Evolutionary conservation across 257 asterid genomes (phyloP).

Genomic region (Petunia axillaris): DNA sequence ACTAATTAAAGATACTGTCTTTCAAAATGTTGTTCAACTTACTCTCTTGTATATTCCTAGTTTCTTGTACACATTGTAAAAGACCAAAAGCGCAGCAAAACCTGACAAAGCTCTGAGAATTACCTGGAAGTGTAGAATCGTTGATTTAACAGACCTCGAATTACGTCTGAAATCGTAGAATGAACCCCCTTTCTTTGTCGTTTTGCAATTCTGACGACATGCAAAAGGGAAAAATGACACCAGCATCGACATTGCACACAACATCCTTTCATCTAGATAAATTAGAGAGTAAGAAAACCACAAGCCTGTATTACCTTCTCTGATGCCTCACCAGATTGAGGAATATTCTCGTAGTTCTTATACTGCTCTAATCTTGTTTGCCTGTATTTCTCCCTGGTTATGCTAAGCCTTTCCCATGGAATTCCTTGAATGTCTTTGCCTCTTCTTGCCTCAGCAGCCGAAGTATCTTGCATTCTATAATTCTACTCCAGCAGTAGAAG

Average conservation of each 20-base stretch:
- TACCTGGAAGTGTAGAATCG: slow-evolving; percentile 86
- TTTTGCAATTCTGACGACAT: slow-evolving; percentile 63
- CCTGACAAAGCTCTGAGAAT: not conserved
- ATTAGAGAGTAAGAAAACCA: not conserved
- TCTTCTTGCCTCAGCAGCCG: slow-evolving; percentile 82
- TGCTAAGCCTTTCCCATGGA: slow-evolving; percentile 89
- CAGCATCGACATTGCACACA: not conserved
- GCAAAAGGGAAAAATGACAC: slow-evolving; percentile 10
- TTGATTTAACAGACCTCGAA: slow-evolving; percentile 79
- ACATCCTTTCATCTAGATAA: slow-evolving; percentile 18
- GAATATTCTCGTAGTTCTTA: slow-evolving; percentile 78
- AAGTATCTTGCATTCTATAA: slow-evolving; percentile 67
- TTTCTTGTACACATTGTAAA: not conserved
- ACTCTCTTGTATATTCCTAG: not conserved
- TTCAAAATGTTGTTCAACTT: not conserved
- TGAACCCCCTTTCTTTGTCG: slow-evolving; percentile 54
- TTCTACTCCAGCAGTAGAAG: slow-evolving; percentile 39
- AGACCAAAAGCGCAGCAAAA: not conserved
- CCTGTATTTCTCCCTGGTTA: slow-evolving; percentile 74
- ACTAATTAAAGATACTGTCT: not conserved
- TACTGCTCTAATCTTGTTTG: slow-evolving; percentile 76
- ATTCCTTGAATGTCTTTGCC: slow-evolving; percentile 94
- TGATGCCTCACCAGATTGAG: slow-evolving; percentile 64
- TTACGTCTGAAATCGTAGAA: slow-evolving; percentile 75
- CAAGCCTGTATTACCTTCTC: slow-evolving; percentile 51